These are phyloP conservation scores for Penicillium verrucosum DNA, from an alignment of 2,329 filamentous ascomycete species.

Conservation along the genomic window DNA sequence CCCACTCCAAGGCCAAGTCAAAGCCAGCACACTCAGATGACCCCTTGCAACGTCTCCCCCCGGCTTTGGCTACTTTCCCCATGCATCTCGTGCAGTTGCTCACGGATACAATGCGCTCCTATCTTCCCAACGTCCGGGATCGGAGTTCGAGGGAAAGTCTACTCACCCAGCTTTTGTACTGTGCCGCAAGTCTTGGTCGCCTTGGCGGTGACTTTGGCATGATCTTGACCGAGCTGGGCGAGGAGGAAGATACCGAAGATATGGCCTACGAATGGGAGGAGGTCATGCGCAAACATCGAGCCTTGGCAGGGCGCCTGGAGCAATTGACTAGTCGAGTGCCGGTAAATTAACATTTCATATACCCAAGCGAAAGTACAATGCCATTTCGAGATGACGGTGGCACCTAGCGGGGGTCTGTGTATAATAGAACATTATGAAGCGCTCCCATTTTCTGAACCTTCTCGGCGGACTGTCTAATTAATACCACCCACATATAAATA, in stretches of 20 bases:
- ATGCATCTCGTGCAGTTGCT: constrained; percentile 78
- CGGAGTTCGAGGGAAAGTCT: constrained; percentile 79
- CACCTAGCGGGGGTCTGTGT: not conserved
- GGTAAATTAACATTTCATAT: constrained; percentile 15
- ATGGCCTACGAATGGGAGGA: constrained; percentile 72
- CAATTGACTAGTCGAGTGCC: constrained; percentile 35
- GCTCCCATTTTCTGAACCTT: not conserved
- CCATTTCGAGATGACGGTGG: not conserved
- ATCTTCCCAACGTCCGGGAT: constrained; percentile 79
- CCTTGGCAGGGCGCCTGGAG: constrained; percentile 68
- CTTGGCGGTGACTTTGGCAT: constrained; percentile 91
- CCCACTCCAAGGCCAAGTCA: constrained; percentile 19
- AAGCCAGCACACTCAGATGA: constrained; percentile 27
- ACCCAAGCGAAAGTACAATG: not conserved
- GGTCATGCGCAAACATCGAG: constrained; percentile 80
- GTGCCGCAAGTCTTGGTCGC: constrained; percentile 82
- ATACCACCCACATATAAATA: not conserved
- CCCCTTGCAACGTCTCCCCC: constrained; percentile 58
- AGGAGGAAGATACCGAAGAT: constrained; percentile 35
- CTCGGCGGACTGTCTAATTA: not conserved
- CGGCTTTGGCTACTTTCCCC: constrained; percentile 78
- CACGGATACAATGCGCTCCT: constrained; percentile 68
- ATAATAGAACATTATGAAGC: not conserved
- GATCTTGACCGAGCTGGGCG: constrained; percentile 65
- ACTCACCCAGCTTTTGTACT: constrained; percentile 88